Evolutionary conservation across 495 filamentous ascomycete genomes (phyloP), one percentile per base, ranked within the genome.

Genomic region (Parmelia sp.): DNA sequence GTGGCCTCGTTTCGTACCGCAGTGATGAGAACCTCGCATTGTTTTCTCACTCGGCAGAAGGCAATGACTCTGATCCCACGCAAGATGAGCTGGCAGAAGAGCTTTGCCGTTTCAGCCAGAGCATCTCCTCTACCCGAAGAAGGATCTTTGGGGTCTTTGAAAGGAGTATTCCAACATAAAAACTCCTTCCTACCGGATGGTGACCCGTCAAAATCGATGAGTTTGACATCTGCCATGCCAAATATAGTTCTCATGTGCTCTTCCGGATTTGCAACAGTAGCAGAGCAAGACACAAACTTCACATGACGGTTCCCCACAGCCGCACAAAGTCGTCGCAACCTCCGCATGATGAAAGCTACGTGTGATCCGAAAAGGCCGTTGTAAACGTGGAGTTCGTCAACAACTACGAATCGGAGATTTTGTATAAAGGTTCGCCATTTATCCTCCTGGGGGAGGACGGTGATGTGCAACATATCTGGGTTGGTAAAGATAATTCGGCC

Each of bases 81-180:
- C 17, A 97, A 76, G 9, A 97, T 86, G 21, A 99, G 79, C 70
- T 96, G 89, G 69, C 90, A 93, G 72, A 99, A 96, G 12, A 99
- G 77, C 40, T 87, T 87, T 31, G 95, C 90, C 9, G 90, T 88
- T 74, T 99, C 95, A 23, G 83, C 80, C 72, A 92, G 84, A 29
- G 86, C 87, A 73, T 93, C 88, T 35, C 88, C 91, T 44, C 94
- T 84, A 10, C 93, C 93, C 63, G 89, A 94, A 0, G 88, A 83
- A 15, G 92, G 91, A 73, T 97, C 94, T 11, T 79, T 78, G 2
- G 92, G 90, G 70, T 96, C 94, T 77, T 90, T 96, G 77, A 87
- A 96, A 4, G 94, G 95, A 2, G 95, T 96, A 67, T 97, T 97
- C 94, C 94, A 99, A 75, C 91, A 96, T 11, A 99, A 74, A 63